phyloP scores from a whole-genome alignment of 2,329 filamentous ascomycete genomes.

The Myriosclerotinia scirpicola region DNA sequence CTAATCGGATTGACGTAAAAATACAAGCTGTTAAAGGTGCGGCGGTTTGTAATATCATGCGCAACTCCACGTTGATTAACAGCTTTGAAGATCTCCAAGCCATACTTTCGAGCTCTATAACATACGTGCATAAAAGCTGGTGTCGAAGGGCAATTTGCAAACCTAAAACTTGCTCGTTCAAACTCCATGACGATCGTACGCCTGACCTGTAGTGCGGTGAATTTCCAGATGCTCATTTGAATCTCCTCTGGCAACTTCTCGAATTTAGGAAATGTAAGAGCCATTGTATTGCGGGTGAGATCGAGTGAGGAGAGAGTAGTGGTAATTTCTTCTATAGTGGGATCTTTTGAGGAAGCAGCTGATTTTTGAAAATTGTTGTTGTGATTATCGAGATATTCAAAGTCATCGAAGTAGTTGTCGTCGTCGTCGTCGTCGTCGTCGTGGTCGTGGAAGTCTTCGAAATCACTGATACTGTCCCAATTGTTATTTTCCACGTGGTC shows the following conservation, averaged over 20 bases:
- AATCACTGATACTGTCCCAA: too few relatives aligned
- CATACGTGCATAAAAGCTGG: conserved; percentile 15
- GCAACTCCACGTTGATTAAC: background rate
- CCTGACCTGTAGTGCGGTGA: background rate
- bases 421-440: too few relatives aligned
- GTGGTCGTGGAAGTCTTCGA: too few relatives aligned
- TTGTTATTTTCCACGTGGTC: too few relatives aligned
- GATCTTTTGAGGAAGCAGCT: background rate
- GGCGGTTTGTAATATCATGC: background rate
- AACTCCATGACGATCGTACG: background rate
- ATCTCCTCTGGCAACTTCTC: background rate
- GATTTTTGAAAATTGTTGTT: background rate
- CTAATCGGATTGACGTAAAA: conserved; percentile 1
- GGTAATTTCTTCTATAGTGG: background rate
- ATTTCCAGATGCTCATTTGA: background rate
- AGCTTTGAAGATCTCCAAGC: background rate
- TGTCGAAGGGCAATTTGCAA: background rate
- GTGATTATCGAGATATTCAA: background rate
- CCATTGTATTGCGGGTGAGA: background rate
- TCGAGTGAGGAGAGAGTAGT: background rate
- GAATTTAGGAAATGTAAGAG: background rate
- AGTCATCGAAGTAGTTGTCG: background rate
- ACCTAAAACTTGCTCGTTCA: background rate
- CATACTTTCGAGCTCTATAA: background rate
- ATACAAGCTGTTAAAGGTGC: background rate